Evolutionary conservation across 2,329 filamentous ascomycete genomes (phyloP).

Genomic region (Elsinoe arachidis): DNA sequence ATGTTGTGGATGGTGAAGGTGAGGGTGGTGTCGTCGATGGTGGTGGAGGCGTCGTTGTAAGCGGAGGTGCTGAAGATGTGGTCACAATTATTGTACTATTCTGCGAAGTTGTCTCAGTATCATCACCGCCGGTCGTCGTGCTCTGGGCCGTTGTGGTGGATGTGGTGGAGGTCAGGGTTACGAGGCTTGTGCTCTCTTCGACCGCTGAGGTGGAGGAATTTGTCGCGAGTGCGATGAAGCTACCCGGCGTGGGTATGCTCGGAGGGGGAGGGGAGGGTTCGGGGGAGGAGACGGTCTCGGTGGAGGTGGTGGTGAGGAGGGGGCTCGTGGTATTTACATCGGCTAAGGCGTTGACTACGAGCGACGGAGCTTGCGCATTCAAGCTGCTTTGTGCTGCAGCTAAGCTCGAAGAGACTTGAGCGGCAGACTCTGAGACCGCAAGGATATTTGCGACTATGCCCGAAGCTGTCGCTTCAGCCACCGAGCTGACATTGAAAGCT

Average conservation of each 20-base stretch:
- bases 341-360: not conserved
- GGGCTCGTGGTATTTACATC: constrained; percentile 8
- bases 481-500: not conserved
- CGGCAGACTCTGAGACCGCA: not conserved
- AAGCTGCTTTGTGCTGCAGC: not conserved
- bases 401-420: not conserved
- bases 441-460: not conserved
- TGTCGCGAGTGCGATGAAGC: not conserved
- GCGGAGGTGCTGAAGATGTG: not conserved
- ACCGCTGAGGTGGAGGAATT: not conserved
- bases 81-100: not conserved
- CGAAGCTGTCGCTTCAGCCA: not conserved
- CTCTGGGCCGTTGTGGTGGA: not conserved
- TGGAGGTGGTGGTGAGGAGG: not conserved
- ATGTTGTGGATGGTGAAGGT: not conserved
- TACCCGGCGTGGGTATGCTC: not conserved
- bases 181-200: not conserved
- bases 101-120: not conserved
- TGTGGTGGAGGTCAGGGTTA: not conserved
- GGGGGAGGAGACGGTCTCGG: not conserved
- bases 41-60: not conserved
- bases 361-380: not conserved
- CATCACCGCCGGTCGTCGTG: not conserved
- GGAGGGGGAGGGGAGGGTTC: not conserved
- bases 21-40: not conserved